These are phyloP conservation scores for Limnanthes douglasii DNA, from an alignment of 345 rosid genomes.

Conservation along the genomic window DNA sequence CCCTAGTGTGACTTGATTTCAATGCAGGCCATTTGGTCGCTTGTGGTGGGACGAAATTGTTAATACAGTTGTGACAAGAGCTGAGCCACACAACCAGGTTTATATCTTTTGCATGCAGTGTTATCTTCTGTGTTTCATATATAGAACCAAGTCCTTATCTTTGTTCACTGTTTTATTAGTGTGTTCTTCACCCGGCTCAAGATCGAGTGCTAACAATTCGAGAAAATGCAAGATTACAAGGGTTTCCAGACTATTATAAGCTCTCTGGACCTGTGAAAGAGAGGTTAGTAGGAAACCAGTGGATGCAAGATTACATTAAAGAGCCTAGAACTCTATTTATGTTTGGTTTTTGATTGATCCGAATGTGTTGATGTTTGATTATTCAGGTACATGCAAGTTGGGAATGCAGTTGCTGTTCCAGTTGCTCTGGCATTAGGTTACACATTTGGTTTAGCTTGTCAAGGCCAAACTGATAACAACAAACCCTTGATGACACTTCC, in stretches of 20 bases:
- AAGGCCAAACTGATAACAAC: constrained; percentile 12
- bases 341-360: neutral
- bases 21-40: constrained; percentile 26
- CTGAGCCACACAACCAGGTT: constrained; percentile 31
- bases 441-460: constrained; percentile 13
- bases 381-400: constrained; percentile 24
- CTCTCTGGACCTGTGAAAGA: constrained; percentile 22
- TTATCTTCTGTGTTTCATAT: neutral
- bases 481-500: constrained; percentile 11
- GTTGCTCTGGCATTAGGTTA: constrained; percentile 23
- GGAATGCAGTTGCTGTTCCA: constrained; percentile 28
- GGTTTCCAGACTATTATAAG: constrained; percentile 30
- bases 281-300: constrained; percentile 14
- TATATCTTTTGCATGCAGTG: neutral
- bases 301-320: too few species aligned
- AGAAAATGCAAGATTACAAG: constrained; percentile 33
- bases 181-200: constrained; percentile 22
- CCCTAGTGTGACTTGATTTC: neutral
- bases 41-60: constrained; percentile 24
- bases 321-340: too few species aligned
- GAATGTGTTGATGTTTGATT: neutral
- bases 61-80: constrained; percentile 23
- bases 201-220: constrained; percentile 26
- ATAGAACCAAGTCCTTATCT: neutral
- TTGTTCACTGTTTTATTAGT: constrained; percentile 1